These are phyloP conservation scores for Gossypium trilobum DNA, from an alignment of 441 rosid genomes.

Conservation along the genomic window DNA sequence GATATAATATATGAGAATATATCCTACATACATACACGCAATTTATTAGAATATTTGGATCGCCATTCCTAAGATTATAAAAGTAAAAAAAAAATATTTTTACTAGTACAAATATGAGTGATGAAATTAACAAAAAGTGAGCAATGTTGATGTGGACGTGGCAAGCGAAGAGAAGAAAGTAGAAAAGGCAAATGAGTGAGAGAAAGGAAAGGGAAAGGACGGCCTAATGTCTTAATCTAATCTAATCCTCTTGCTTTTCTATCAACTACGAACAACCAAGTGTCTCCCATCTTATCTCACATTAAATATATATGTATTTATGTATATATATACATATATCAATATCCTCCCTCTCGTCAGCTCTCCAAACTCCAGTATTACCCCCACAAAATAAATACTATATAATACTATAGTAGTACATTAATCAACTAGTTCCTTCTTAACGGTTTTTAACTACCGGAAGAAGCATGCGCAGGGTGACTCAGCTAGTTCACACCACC, in stretches of 20 bases:
- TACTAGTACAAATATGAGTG: neutral
- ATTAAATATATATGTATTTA: neutral
- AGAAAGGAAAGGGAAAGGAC: neutral
- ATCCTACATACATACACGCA: too few species aligned
- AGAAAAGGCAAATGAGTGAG: neutral
- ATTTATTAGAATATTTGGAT: too few species aligned
- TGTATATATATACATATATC: neutral
- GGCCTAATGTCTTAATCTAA: neutral
- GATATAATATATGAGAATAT: too few species aligned
- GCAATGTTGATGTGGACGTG: neutral
- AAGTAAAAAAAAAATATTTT: neutral
- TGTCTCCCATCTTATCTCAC: neutral
- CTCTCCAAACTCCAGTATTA: neutral
- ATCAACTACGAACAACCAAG: neutral
- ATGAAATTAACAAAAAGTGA: neutral
- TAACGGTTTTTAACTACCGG: neutral
- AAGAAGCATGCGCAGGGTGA: neutral
- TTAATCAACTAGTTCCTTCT: neutral
- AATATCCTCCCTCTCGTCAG: neutral
- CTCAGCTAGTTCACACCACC: neutral
- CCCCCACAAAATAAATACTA: neutral
- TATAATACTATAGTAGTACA: too few species aligned
- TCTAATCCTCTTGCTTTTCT: neutral
- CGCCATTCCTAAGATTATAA: neutral
- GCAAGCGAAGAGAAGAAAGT: neutral